Percentiles rank a stretch among this genome's conserved stretches.
Evolutionary conservation across 441 rosid genomes (phyloP).

Genomic region (Omphalea diandra): DNA sequence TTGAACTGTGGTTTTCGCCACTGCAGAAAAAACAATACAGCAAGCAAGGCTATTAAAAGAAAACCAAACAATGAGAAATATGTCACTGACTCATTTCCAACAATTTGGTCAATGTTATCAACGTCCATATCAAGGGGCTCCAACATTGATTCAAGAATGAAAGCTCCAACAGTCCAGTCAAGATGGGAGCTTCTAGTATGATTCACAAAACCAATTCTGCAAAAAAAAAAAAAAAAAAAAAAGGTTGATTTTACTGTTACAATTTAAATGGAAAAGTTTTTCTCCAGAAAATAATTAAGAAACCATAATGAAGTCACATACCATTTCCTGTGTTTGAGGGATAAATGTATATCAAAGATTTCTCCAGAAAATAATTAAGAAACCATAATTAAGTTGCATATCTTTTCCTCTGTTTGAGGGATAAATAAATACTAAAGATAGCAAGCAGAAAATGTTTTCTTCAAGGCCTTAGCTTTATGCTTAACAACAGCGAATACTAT

Average conservation of each 20-base stretch:
- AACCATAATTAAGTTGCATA: background rate
- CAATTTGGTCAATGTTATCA: conserved; percentile 28
- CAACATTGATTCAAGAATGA: conserved; percentile 34
- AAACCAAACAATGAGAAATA: conserved; percentile 41
- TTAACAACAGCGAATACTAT: background rate
- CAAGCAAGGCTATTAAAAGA: conserved; percentile 38
- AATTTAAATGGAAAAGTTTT: background rate
- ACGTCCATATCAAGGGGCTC: conserved; percentile 26
- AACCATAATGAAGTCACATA: no score
- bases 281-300: background rate
- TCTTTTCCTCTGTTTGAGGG: background rate
- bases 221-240: background rate
- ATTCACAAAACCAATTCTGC: conserved; percentile 34
- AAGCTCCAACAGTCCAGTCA: conserved; percentile 56
- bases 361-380: background rate
- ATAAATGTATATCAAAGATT: background rate
- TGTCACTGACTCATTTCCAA: conserved; percentile 39
- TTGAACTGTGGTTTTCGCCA: conserved; percentile 49
- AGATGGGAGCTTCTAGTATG: conserved; percentile 27
- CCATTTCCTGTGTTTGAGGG: no score
- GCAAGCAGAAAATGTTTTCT: background rate
- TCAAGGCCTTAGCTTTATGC: background rate
- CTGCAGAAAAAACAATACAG: conserved; percentile 32
- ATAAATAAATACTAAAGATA: background rate
- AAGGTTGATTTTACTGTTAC: background rate